Evolutionary conservation across 176 grass and related monocot species (phyloP), one percentile per base, ranked within the genome.

Genomic region (Avena sativa): DNA sequence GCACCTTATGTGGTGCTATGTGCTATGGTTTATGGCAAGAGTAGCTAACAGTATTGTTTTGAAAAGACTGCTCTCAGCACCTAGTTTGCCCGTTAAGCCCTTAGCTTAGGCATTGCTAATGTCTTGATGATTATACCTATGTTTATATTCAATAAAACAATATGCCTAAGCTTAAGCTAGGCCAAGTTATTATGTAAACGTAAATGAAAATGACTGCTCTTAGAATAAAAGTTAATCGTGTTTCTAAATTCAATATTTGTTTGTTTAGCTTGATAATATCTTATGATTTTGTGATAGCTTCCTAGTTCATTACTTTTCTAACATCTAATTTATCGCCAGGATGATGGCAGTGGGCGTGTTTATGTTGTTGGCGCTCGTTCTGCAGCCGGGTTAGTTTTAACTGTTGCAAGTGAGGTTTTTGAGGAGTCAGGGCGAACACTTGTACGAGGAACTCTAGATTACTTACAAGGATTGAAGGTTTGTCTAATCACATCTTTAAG

Each of bases 381-480:
- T 92, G 97, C 97, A 74, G 86, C 88, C 20, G 94, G 97, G 15
- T 88, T 98, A 78, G 70, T 92, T 72, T 93, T 98, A 81, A 98
- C 92, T 83, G 77, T 98, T 91, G 93, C 92, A 77, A 98, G 97
- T 87, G 97, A 98, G 82, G 91, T 94, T 89, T 98, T 98, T 87
- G 97, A 98, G 87, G 97, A 98, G 25, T 98, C 97, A 30, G 97
- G 93, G 50, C 84, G 97, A 63, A 92, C 93, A 44, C 90, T 98
- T 83, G 97, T 98, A 9, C 94, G 97, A 63, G 97, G 97, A 78
- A 99, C 97, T 83, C 92, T 99, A 62, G 97, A 99, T 85, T 99
- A 99, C 84, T 88, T 99, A 58, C 97, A 99, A 91, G 97, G 97
- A 74, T 79, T 99, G 38, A 99, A 99, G 97, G 97, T 99, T 89